Conservation (phyloP, 2,329 filamentous ascomycete species). For the Colletotrichum brevisporum region DNA sequence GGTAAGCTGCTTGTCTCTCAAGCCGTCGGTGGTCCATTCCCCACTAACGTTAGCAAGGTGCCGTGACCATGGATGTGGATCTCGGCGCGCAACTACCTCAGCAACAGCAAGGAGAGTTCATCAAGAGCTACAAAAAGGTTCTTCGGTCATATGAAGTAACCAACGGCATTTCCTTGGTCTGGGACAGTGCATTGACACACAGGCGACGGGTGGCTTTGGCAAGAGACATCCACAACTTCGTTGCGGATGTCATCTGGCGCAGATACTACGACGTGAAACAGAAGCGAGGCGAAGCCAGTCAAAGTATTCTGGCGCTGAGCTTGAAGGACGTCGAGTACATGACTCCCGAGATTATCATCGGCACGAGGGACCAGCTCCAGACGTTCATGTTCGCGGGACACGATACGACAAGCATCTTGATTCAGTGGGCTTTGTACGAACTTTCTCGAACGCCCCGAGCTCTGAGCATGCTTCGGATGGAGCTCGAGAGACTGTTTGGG, state of each 20-base stretch:
- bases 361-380: slow-evolving; percentile 54
- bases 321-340: slow-evolving; percentile 48
- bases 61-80: slow-evolving; percentile 52
- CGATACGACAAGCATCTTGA: slow-evolving; percentile 55
- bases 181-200: slow-evolving; percentile 40
- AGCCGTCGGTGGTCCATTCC: background rate
- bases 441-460: slow-evolving; percentile 50
- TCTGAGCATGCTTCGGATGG: slow-evolving; percentile 48
- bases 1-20: background rate
- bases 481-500: slow-evolving; percentile 54
- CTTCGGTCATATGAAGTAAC: slow-evolving; percentile 43
- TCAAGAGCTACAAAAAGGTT: slow-evolving; percentile 48
- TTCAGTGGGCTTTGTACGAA: slow-evolving; percentile 55
- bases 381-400: slow-evolving; percentile 59
- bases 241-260: slow-evolving; percentile 45
- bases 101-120: slow-evolving; percentile 45
- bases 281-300: slow-evolving; percentile 37
- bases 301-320: slow-evolving; percentile 52
- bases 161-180: slow-evolving; percentile 42
- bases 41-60: slow-evolving; percentile 39
- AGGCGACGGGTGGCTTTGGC: slow-evolving; percentile 42
- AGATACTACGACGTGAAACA: slow-evolving; percentile 42
- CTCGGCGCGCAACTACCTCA: slow-evolving; percentile 50
- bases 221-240: slow-evolving; percentile 43
- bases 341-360: slow-evolving; percentile 46